Evolutionary conservation across 2,329 filamentous ascomycete species (phyloP), one percentile per base, ranked within the genome.

Genomic region (Dryadomyces sulphureus): DNA sequence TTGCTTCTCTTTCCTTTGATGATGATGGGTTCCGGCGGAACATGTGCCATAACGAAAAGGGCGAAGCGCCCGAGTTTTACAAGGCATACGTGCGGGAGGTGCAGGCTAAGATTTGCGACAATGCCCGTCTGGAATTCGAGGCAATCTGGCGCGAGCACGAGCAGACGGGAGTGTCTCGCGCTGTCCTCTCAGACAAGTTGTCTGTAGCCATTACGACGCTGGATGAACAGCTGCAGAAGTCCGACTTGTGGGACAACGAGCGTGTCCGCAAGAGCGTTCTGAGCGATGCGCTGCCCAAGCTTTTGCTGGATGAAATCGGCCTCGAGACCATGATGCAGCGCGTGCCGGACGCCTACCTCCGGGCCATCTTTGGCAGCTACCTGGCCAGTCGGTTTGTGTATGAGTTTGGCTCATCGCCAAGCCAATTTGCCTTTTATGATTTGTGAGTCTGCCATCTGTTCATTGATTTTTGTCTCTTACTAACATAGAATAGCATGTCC

Each of bases 391-490:
- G 92, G 38, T 98, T 98, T 62, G 87, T 98, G 36, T 98, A 98
- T 64, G 79, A 94, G 62, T 92, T 90, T 61, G 92, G 92, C 57
- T 89, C 88, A 61, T 81, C 77, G 54, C 89, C 92, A 5, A 92
- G 83, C 68, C 90, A 95, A 59, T 96, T 98, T 68, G 88, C 90
- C 35, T 98, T 98, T 73, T 98, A 94, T 65, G 87, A 94, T 62
- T 98, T 96, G 84, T 89, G 69, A 78, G 84, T 82, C 17, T 41
- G 30, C 20, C 25, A 40, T 24, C 9, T 5, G 17, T 39, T 5
- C 7, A 16, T 16, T 48, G 20, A n/a, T 16, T 22, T 34, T 1
- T 20, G 21, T 22, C 41, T n/a, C 30, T 3, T 14, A 24, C n/a
- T 16, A 17, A 21, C 20, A 9, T n/a, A 11, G 2, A n/a, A 54